A percentile compares a stretch with the other conserved stretches of the same genome.
These are phyloP conservation scores for Immersiella caudata DNA, from an alignment of 495 filamentous ascomycete genomes.

Conservation along the genomic window DNA sequence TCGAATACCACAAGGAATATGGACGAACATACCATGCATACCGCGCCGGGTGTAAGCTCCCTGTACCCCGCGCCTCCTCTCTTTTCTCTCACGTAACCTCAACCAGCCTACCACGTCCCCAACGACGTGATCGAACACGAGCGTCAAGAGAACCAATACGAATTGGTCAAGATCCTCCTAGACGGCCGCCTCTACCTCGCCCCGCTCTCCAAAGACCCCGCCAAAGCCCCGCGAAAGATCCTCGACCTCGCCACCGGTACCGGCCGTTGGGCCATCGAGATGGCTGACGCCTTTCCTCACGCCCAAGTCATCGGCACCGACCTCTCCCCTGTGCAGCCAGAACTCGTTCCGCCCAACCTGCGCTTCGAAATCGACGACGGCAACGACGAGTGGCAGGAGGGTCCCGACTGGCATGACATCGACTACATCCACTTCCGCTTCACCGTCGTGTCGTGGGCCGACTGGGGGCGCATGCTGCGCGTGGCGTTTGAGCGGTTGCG, in stretches of 20 bases:
- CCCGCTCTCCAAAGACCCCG: conserved; percentile 15
- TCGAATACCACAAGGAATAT: conserved; percentile 43
- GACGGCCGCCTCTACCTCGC: conserved; percentile 20
- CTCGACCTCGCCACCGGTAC: conserved; percentile 34
- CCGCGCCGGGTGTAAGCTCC: conserved; percentile 36
- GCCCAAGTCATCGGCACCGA: conserved; percentile 30
- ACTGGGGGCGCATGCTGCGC: conserved; percentile 11
- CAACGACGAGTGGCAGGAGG: conserved; percentile 15
- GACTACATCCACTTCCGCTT: conserved; percentile 18
- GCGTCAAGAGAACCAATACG: conserved; percentile 19
- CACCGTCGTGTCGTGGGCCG: conserved; percentile 12
- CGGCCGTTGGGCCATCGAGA: conserved; percentile 34
- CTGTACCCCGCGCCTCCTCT: not conserved
- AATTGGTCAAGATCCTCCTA: conserved; percentile 18
- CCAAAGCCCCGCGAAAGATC: conserved; percentile 18
- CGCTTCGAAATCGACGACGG: conserved; percentile 46
- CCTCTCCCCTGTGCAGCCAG: conserved; percentile 53
- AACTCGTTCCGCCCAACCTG: conserved; percentile 38
- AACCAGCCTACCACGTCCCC: conserved; percentile 21
- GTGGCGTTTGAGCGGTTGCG: conserved; percentile 1
- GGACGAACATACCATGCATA: conserved; percentile 56
- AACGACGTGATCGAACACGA: conserved; percentile 28
- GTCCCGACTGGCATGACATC: conserved; percentile 11
- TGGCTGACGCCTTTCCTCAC: conserved; percentile 32
- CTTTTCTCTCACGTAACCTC: not conserved